phyloP scores from a whole-genome alignment of 2,329 filamentous ascomycete genomes.

The Aureobasidium sp. region DNA sequence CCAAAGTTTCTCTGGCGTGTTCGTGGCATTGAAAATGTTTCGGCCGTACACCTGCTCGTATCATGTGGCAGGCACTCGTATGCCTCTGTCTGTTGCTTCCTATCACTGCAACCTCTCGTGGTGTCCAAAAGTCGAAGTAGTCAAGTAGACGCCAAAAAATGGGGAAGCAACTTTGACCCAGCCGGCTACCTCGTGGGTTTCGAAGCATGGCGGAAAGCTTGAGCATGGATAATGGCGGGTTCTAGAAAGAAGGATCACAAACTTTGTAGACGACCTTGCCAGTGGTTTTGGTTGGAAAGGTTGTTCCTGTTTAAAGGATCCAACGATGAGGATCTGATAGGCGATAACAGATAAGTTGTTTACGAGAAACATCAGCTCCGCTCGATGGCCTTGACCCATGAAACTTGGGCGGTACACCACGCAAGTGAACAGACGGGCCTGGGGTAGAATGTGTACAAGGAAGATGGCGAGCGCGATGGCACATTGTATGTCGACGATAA shows the following conservation, averaged over 20 bases:
- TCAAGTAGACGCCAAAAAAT: neutral
- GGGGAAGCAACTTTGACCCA: neutral
- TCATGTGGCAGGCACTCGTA: neutral
- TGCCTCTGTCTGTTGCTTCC: neutral
- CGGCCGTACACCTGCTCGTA: neutral
- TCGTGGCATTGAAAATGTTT: neutral
- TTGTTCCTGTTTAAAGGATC: neutral
- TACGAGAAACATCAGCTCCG: neutral
- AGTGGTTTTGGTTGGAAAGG: neutral
- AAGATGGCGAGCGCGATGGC: neutral
- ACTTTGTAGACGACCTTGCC: neutral
- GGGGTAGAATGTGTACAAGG: neutral
- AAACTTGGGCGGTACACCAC: neutral
- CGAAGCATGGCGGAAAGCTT: neutral
- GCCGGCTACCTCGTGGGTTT: neutral
- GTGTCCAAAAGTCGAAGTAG: neutral
- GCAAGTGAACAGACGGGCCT: neutral
- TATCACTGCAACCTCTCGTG: neutral
- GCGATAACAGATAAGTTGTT: neutral
- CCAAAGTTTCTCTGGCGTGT: neutral
- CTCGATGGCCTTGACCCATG: neutral
- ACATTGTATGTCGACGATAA: neutral
- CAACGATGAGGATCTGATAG: neutral
- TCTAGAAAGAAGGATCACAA: conserved; percentile 4
- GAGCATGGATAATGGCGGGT: neutral